Evolutionary conservation across 805 yeast genomes (phyloP).

Genomic region (Saccharomycopsis babjevae): DNA sequence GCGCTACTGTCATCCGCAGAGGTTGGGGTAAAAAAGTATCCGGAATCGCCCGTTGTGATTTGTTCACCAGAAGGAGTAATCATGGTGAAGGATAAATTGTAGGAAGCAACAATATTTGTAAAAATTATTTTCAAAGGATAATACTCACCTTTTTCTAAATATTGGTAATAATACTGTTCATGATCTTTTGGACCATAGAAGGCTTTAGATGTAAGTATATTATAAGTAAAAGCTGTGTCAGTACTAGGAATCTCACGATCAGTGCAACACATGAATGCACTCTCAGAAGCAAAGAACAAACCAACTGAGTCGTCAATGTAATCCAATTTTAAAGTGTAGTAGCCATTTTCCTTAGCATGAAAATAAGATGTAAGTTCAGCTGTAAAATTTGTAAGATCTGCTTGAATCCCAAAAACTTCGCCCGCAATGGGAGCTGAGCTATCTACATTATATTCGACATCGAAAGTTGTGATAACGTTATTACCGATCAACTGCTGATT

Average conservation of each 20-base stretch:
- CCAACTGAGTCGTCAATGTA: slow-evolving; percentile 26
- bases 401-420: background rate
- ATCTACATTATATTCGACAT: background rate
- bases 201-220: slow-evolving; percentile 18
- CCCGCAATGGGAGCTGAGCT: background rate
- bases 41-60: background rate
- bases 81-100: slow-evolving; percentile 16
- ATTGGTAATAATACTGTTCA: background rate
- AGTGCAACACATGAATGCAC: slow-evolving; percentile 29
- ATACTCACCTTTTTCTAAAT: slow-evolving; percentile 10
- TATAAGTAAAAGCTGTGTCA: background rate
- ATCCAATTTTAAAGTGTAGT: slow-evolving; percentile 21
- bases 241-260: background rate
- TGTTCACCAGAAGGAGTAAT: slow-evolving; percentile 3
- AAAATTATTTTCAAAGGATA: slow-evolving; percentile 24
- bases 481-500: background rate
- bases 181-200: slow-evolving; percentile 5
- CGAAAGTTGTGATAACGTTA: background rate
- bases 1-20: background rate
- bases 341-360: slow-evolving; percentile 24
- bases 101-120: slow-evolving; percentile 17
- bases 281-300: slow-evolving; percentile 24
- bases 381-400: slow-evolving; percentile 17
- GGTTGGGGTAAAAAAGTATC: background rate
- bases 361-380: slow-evolving; percentile 23